Evolutionary conservation across 495 filamentous ascomycete genomes (phyloP).

Genomic region (Neurospora intermedia): DNA sequence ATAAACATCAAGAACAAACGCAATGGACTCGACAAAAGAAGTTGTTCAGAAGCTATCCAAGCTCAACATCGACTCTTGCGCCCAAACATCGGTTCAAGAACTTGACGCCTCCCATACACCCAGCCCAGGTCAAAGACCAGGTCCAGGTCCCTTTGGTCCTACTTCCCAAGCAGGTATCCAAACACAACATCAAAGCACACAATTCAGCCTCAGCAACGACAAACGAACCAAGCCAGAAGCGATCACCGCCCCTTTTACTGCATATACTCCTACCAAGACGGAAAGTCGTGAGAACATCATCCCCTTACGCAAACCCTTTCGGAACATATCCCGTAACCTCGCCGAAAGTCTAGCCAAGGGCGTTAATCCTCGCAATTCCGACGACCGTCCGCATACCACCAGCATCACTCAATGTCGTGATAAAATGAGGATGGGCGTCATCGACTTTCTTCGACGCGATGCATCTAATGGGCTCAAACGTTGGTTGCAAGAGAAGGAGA

Average conservation of each 20-base stretch:
- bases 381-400: background rate
- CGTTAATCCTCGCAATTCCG: no score
- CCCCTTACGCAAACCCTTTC: background rate
- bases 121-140: no score
- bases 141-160: background rate
- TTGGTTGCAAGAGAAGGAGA: background rate
- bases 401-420: background rate
- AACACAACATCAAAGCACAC: background rate
- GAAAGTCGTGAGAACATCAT: background rate
- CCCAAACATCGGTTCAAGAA: background rate
- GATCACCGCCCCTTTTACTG: fast-evolving
- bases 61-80: background rate
- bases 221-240: background rate
- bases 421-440: background rate
- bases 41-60: background rate
- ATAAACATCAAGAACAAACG: background rate
- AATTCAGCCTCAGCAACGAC: background rate
- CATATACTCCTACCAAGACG: background rate
- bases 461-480: background rate
- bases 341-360: background rate
- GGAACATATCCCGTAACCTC: background rate
- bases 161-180: background rate
- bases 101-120: background rate
- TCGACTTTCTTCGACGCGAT: background rate
- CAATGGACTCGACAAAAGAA: background rate